Percentiles rank a stretch among this genome's conserved stretches.
These are phyloP conservation scores for Fusarium gaditjirri DNA, from an alignment of 2,329 filamentous ascomycete genomes.

Conservation along the genomic window DNA sequence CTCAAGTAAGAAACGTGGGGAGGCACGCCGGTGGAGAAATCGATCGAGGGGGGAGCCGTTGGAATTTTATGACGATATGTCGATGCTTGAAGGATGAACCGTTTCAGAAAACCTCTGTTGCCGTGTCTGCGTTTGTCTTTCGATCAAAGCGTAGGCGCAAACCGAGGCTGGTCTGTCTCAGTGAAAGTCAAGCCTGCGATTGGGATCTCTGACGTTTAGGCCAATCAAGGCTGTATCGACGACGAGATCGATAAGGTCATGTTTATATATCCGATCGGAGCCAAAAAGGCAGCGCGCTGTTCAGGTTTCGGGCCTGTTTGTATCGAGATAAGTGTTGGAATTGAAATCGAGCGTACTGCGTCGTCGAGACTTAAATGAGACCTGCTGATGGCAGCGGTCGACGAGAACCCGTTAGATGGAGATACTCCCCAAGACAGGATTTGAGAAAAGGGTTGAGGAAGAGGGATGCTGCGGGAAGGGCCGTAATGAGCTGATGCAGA, in stretches of 20 bases:
- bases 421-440: slow-evolving; percentile 21
- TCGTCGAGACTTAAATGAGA: slow-evolving; percentile 3
- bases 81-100: slow-evolving; percentile 38
- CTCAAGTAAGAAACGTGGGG: slow-evolving; percentile 33
- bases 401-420: slow-evolving; percentile 8
- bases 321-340: slow-evolving; percentile 5
- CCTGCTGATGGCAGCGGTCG: neutral
- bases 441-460: slow-evolving; percentile 25
- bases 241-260: slow-evolving; percentile 48
- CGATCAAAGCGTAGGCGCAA: slow-evolving; percentile 35
- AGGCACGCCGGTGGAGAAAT: slow-evolving; percentile 36
- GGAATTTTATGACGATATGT: slow-evolving; percentile 35
- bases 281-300: slow-evolving; percentile 39
- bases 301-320: slow-evolving; percentile 29
- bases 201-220: slow-evolving; percentile 37
- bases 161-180: slow-evolving; percentile 39
- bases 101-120: slow-evolving; percentile 48
- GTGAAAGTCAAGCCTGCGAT: slow-evolving; percentile 32
- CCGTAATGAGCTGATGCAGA: slow-evolving; percentile 44
- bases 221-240: slow-evolving; percentile 47
- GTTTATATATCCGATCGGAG: slow-evolving; percentile 39
- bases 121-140: slow-evolving; percentile 38
- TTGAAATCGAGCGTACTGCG: slow-evolving; percentile 2
- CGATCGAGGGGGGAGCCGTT: slow-evolving; percentile 34
- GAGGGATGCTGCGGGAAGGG: slow-evolving; percentile 39